Evolutionary conservation across 768 basidiomycete species (phyloP), one percentile per base, ranked within the genome.

Genomic region (Obba rivulosa): DNA sequence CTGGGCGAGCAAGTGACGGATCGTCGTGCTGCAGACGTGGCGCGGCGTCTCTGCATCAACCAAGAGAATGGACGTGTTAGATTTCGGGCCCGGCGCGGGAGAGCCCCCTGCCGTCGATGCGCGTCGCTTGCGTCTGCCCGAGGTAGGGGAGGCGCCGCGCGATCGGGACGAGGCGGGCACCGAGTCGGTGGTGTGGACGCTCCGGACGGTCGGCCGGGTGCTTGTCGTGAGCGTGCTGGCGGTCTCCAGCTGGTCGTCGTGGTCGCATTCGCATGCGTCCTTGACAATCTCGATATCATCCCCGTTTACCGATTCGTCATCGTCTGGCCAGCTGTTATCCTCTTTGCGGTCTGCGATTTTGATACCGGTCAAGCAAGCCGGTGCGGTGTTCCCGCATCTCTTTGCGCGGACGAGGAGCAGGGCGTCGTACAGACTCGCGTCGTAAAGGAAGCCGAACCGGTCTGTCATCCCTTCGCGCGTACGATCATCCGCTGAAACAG

Each of bases 391-490:
- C 41, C 78, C 72, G 50, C 85, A 89, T 48, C 83, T 82, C 57
- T 74, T 79, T 16, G 86, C 87, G 23, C 87, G 75, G 8, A 86
- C 64, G 22, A 94, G 74, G 13, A 95, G 68, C 21, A 91, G 72
- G 22, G 87, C 74, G 57, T 94, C 92, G 57, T 92, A 90, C 56
- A 81, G 76, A 2, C 83, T 80, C 1, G 92, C 77, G 55, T 92
- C 90, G 50, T 93, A 93, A 65, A 93, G 84, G 69, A 94, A 94
- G 0, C 92, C 92, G 58, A 85, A 94, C 4, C 90, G 81, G 52
- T 94, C 92, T 17, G 90, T 91, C 48, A 92, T 68, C 3, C 79
- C 79, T 41, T 78, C 72, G 43, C 77, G 74, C 48, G 67, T 74
- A 54, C 74, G 71, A 31, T 79, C 77, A 39, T 74, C 73, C 17